Conservation (phyloP, 164 flowering plant genomes). For the Vitis riparia region DNA sequence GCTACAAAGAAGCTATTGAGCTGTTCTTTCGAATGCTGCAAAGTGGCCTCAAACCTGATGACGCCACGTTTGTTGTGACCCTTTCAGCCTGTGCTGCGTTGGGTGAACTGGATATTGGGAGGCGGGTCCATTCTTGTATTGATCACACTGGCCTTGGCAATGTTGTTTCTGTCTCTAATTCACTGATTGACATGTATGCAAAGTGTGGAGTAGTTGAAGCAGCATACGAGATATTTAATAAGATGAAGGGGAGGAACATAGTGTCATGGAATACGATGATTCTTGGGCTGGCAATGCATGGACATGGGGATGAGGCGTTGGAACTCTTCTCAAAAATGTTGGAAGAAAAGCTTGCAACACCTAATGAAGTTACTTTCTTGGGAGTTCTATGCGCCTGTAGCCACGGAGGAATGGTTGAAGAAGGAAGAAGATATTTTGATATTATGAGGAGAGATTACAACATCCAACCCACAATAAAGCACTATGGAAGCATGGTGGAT, state of each 20-base stretch:
- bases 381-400: conserved; percentile 62
- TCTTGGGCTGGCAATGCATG: conserved; percentile 54
- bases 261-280: conserved; percentile 61
- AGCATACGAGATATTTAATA: conserved; percentile 32
- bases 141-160: conserved; percentile 8
- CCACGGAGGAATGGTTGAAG: conserved; percentile 55
- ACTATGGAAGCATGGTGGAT: conserved; percentile 73
- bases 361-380: conserved; percentile 58
- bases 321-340: conserved; percentile 42
- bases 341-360: conserved; percentile 25
- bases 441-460: conserved; percentile 40
- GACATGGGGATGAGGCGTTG: conserved; percentile 52
- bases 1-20: conserved; percentile 37
- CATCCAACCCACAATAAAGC: conserved; percentile 55
- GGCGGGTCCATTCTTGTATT: conserved; percentile 41
- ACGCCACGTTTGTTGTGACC: conserved; percentile 46
- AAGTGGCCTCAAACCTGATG: conserved; percentile 36
- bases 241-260: conserved; percentile 33
- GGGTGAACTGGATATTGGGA: conserved; percentile 51
- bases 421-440: conserved; percentile 42
- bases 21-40: conserved; percentile 38
- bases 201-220: conserved; percentile 52
- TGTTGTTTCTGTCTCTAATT: conserved; percentile 29
- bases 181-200: conserved; percentile 53
- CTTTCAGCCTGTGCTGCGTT: conserved; percentile 46